Conservation (phyloP, 768 basidiomycete genomes). For the Suillus clintonianus region DNA sequence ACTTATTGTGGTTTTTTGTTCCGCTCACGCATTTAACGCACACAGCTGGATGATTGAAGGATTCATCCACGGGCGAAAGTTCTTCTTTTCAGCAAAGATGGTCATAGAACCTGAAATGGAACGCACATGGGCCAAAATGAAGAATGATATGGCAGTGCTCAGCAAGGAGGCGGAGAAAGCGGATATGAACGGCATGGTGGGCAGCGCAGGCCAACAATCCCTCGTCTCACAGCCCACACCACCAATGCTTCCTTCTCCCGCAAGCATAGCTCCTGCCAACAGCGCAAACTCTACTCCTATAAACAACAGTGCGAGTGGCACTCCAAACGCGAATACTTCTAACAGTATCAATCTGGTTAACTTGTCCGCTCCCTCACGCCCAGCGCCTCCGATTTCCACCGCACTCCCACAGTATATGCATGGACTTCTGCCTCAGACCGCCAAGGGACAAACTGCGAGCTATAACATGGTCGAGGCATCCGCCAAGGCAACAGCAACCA, state of each 20-base stretch:
- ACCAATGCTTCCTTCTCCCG: conserved; percentile 80
- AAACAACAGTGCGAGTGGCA: conserved; percentile 52
- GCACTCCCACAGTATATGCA: conserved; percentile 43
- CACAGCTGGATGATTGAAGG: conserved; percentile 78
- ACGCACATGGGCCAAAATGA: conserved; percentile 36
- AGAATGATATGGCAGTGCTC: conserved; percentile 30
- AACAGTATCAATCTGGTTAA: conserved; percentile 22
- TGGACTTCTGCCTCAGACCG: conserved; percentile 26
- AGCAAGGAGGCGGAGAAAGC: conserved; percentile 37
- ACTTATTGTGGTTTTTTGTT: conserved; percentile 13
- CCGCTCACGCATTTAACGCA: conserved; percentile 27
- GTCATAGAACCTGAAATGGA: conserved; percentile 36
- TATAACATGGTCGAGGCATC: conserved; percentile 31
- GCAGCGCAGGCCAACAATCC: conserved; percentile 26
- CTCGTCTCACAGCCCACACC: conserved; percentile 47
- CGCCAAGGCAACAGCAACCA: conserved; percentile 29
- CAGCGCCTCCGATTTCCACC: conserved; percentile 31
- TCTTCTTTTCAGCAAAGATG: conserved; percentile 39
- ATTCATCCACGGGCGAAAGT: conserved; percentile 62
- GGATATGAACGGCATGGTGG: conserved; percentile 33
- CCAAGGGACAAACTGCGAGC: conserved; percentile 31
- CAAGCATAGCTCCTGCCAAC: conserved; percentile 63
- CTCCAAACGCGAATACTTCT: conserved; percentile 45
- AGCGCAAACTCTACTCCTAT: conserved; percentile 81
- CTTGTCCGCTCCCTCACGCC: conserved; percentile 23